phyloP scores from a whole-genome alignment of 208 protist species.

The Wallacemonas rigidus region DNA sequence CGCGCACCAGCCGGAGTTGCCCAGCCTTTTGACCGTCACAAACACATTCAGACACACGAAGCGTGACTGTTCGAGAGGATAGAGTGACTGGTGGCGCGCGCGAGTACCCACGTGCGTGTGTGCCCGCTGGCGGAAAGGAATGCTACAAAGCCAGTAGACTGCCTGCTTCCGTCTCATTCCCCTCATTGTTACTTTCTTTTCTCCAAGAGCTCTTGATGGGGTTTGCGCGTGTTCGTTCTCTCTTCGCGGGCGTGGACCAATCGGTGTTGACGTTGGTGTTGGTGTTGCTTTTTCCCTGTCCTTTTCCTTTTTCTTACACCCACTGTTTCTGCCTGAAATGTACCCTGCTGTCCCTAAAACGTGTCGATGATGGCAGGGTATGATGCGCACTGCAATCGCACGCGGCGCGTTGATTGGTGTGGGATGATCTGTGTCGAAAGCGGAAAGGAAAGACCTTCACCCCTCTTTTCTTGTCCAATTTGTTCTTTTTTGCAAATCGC shows the following conservation, averaged over 20 bases:
- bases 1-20: background rate
- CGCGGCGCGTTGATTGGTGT: too few relatives aligned
- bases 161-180: background rate
- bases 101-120: too few relatives aligned
- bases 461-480: background rate
- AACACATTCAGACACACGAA: too few relatives aligned
- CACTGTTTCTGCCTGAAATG: background rate
- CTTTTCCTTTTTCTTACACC: slow-evolving; percentile 4
- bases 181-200: slow-evolving; percentile 20
- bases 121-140: background rate
- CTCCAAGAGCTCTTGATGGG: background rate
- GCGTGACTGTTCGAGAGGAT: too few relatives aligned
- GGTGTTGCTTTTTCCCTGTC: slow-evolving; percentile 7
- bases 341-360: background rate
- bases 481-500: slow-evolving; percentile 11
- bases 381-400: too few relatives aligned
- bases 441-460: slow-evolving; percentile 6
- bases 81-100: background rate
- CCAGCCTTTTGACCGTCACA: background rate
- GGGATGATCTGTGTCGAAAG: background rate
- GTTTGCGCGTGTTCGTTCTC: background rate
- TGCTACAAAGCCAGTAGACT: background rate
- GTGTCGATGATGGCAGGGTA: too few relatives aligned
- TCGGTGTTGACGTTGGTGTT: background rate
- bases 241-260: too few relatives aligned